Base-by-base conservation (phyloP, 2,329 filamentous ascomycete genomes). In the Allantophomopsis lycopodina region DNA sequence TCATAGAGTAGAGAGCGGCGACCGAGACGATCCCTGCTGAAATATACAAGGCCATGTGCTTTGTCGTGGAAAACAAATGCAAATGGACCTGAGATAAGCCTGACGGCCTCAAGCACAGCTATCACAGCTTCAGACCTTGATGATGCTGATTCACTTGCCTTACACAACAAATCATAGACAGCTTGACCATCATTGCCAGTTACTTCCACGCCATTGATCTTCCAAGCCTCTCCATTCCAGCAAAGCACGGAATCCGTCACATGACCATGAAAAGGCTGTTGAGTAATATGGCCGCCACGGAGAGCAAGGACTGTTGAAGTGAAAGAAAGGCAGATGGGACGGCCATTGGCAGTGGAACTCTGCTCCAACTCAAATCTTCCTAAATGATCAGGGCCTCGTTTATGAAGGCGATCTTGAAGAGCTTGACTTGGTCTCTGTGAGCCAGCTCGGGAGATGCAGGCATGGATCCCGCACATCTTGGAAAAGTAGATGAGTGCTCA, bases 161-260 rank as follows among this genome's bases (percentile, higher is more conserved):
- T 53, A 31, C 68, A 52, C 36, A 94, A 65, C 31, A 72, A 53
- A 28, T 66, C 53, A 52, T 89, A 78, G 14, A 96, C 65, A 6
- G 64, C 61, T 50, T 80, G 69, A 3, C 83, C 83, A 59, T 98
- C 91, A 54, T 94, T 95, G 42, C 77, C 83, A 32, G 53, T 42
- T n/a, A 94, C 65, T 1, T 57, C 51, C 8, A 68, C 50, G 28
- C 68, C 69, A 7, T 60, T 61, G 37, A 94, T 68, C 42, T 72
- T 79, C 91, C 91, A 98, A 1, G 87, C 89, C 57, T 98, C 91
- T 34, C 91, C 91, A 54, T 98, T 98, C 91, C 91, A 98, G 68
- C 89, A 95, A 2, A 98, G 67, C 1, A 84, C 65, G 1, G 80
- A 85, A 4, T 69, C 67, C 0, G 69, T 69, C 0, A 50, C 46